Evolutionary conservation across 2,329 filamentous ascomycete genomes (phyloP).

Genomic region (Microcyclospora tardicrescens): DNA sequence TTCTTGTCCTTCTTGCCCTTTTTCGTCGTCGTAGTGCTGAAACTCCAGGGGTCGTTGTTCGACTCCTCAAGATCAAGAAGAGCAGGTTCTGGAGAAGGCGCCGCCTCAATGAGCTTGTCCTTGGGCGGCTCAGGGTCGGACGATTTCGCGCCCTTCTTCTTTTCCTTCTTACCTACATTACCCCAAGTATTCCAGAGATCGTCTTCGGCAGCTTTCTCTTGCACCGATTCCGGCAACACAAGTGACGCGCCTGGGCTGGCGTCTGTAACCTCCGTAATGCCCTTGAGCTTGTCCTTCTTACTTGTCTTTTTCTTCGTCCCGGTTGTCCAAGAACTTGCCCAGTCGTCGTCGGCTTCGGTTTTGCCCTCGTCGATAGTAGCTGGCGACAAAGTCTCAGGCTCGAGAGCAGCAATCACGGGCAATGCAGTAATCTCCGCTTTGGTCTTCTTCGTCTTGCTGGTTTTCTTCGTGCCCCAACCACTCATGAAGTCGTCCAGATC

Average conservation of each 20-base stretch:
- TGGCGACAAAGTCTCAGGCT: slow-evolving; percentile 23
- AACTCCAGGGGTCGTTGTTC: slow-evolving; percentile 11
- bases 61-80: slow-evolving; percentile 9
- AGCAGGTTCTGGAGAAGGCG: slow-evolving; percentile 6
- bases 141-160: slow-evolving; percentile 38
- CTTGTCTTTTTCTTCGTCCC: slow-evolving; percentile 42
- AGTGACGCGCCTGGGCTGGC: slow-evolving; percentile 23
- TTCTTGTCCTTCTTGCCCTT: slow-evolving; percentile 41
- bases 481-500: slow-evolving; percentile 5
- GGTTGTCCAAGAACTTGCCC: slow-evolving; percentile 43
- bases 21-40: slow-evolving; percentile 18
- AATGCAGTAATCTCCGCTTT: slow-evolving; percentile 3
- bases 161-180: slow-evolving; percentile 39
- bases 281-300: slow-evolving; percentile 31
- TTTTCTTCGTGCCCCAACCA: slow-evolving; percentile 8
- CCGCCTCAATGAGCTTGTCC: slow-evolving; percentile 29
- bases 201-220: slow-evolving; percentile 24
- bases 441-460: slow-evolving; percentile 4
- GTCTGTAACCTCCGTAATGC: slow-evolving; percentile 26
- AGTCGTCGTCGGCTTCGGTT: slow-evolving; percentile 38
- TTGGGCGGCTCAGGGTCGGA: slow-evolving; percentile 23
- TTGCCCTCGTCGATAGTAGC: slow-evolving; percentile 39
- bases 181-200: slow-evolving; percentile 19
- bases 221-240: slow-evolving; percentile 29
- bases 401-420: slow-evolving; percentile 8